Percentiles rank a stretch among this genome's conserved stretches.
Conservation (phyloP, 148 eudicot species). For the Limonium bicolor region DNA sequence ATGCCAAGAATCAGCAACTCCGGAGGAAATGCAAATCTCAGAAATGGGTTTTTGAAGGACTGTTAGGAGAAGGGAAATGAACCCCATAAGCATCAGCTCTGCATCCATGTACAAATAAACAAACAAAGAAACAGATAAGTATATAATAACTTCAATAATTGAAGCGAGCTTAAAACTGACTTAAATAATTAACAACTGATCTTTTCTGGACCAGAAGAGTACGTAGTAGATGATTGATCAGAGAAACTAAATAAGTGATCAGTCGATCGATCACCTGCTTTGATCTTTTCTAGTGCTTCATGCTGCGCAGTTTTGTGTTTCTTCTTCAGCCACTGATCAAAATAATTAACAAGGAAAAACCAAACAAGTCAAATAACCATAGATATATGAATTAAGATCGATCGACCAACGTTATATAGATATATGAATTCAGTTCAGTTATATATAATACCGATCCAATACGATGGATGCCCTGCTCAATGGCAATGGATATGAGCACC, state of each 20-base stretch:
- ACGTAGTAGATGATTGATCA: too few species aligned
- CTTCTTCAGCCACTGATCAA: not conserved
- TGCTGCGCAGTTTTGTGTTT: not conserved
- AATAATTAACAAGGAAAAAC: not conserved
- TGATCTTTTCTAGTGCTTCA: constrained; percentile 3
- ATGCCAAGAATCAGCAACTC: not conserved
- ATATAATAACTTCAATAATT: too few species aligned
- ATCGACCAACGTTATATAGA: not conserved
- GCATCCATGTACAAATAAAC: not conserved
- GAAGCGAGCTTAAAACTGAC: too few species aligned
- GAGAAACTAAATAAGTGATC: too few species aligned
- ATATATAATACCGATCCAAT: not conserved
- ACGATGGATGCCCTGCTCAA: not conserved
- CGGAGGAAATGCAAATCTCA: not conserved
- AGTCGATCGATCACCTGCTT: not conserved
- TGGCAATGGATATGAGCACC: not conserved
- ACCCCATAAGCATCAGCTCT: constrained; percentile 1
- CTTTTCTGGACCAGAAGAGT: not conserved
- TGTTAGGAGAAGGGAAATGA: constrained; percentile 2
- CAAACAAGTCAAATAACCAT: not conserved
- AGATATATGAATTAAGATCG: not conserved
- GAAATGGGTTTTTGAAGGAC: not conserved
- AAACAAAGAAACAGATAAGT: not conserved
- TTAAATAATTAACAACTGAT: too few species aligned
- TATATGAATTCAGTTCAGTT: not conserved